Conservation (phyloP, 108 stramenopile species). For the Cyclotella atomus region DNA sequence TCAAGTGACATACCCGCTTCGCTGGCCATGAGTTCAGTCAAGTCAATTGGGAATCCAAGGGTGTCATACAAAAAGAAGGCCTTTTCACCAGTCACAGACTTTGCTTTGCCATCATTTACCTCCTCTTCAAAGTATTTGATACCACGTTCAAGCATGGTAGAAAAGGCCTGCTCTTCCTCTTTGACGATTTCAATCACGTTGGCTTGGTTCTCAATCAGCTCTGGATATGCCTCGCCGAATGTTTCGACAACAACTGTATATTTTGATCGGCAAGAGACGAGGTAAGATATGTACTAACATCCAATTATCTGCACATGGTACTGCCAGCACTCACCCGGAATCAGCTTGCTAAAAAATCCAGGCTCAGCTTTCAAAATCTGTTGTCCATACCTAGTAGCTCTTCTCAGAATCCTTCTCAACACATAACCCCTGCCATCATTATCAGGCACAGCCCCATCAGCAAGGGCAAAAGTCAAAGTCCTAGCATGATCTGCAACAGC, state of each 20-base stretch:
- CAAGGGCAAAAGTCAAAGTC: conserved; percentile 94
- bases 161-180: conserved; percentile 94
- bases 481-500: conserved; percentile 98
- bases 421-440: conserved; percentile 99
- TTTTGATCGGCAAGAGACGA: no score
- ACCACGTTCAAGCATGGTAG: conserved; percentile 92
- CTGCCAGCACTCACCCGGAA: conserved; percentile 72
- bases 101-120: conserved; percentile 50
- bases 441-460: conserved; percentile 95
- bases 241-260: conserved; percentile 80
- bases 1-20: conserved; percentile 94
- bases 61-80: conserved; percentile 96
- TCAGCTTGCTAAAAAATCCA: conserved; percentile 92
- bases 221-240: conserved; percentile 95
- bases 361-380: conserved; percentile 92
- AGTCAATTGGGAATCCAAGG: conserved; percentile 97
- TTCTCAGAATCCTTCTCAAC: conserved; percentile 91
- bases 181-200: conserved; percentile 85
- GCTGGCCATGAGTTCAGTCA: conserved; percentile 98
- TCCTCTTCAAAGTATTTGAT: conserved; percentile 91
- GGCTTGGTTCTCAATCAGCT: conserved; percentile 79
- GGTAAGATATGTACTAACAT: no score
- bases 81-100: conserved; percentile 82
- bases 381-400: conserved; percentile 97
- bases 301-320: not conserved